phyloP scores from a whole-genome alignment of 306 rosid genomes.

The Citrullus colocynthis region DNA sequence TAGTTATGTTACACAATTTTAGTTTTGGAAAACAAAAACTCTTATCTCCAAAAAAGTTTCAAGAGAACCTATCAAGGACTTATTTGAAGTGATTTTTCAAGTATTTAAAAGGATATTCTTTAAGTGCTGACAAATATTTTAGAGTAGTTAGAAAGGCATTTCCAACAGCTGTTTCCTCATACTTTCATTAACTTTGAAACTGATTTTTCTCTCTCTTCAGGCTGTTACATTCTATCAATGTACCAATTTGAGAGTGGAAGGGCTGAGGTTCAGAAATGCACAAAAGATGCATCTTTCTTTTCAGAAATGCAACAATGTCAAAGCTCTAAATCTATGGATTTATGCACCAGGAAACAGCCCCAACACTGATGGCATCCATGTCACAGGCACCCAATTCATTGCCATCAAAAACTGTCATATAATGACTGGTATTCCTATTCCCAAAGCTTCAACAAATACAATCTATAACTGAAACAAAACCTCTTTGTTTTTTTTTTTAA shows the following conservation, averaged over 20 bases:
- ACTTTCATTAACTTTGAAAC: not conserved
- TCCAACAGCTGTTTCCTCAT: not conserved
- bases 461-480: not conserved
- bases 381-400: slow-evolving; percentile 40
- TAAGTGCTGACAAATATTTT: too few relatives aligned
- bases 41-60: not conserved
- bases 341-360: slow-evolving; percentile 65
- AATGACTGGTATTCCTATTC: slow-evolving; percentile 38
- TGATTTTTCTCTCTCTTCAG: slow-evolving; percentile 20
- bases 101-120: too few relatives aligned
- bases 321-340: slow-evolving; percentile 27
- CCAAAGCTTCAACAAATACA: not conserved
- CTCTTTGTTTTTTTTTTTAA: not conserved
- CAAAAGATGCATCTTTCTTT: slow-evolving; percentile 66
- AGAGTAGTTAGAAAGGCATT: too few relatives aligned
- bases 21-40: not conserved
- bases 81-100: too few relatives aligned
- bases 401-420: slow-evolving; percentile 28
- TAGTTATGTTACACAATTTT: not conserved
- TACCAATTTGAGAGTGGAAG: slow-evolving; percentile 28
- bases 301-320: slow-evolving; percentile 35
- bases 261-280: slow-evolving; percentile 38
- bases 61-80: not conserved
- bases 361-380: slow-evolving; percentile 88
- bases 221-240: slow-evolving; percentile 58